Evolutionary conservation across 2,329 filamentous ascomycete genomes (phyloP).

Genomic region (Venturiaceae sp.): DNA sequence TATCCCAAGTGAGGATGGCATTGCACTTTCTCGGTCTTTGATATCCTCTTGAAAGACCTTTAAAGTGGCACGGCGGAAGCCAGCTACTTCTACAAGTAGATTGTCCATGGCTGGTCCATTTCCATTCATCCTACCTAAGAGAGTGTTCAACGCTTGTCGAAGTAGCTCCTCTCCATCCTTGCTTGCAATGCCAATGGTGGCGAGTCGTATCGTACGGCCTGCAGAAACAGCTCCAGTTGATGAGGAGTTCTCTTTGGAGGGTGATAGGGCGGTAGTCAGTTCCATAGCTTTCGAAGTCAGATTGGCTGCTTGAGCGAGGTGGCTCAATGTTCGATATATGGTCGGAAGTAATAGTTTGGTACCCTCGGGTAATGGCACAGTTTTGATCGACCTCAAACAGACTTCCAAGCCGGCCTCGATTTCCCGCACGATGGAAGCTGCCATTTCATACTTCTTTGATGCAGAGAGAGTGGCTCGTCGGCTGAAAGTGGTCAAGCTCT

Average conservation of each 20-base stretch:
- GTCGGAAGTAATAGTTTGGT: neutral
- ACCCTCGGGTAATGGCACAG: neutral
- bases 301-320: conserved; percentile 1
- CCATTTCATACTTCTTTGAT: conserved; percentile 25
- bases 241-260: neutral
- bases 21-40: neutral
- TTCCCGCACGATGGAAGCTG: neutral
- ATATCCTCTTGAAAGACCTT: neutral
- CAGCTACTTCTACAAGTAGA: conserved; percentile 24
- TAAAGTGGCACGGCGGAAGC: conserved; percentile 14
- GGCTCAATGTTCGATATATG: conserved; percentile 1
- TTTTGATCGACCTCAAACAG: neutral
- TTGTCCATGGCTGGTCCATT: conserved; percentile 22
- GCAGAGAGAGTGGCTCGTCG: conserved; percentile 36
- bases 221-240: neutral
- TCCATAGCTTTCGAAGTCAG: neutral
- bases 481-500: conserved; percentile 52
- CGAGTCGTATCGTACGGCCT: neutral
- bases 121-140: conserved; percentile 21
- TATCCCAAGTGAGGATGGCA: neutral
- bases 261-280: neutral
- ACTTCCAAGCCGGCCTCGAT: neutral
- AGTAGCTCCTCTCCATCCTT: neutral
- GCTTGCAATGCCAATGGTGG: neutral
- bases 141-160: conserved; percentile 15